Percentiles rank a stretch among this genome's conserved stretches.
phyloP scores from a whole-genome alignment of 495 filamentous ascomycete species.

The Penicillium cosmopolitanum region DNA sequence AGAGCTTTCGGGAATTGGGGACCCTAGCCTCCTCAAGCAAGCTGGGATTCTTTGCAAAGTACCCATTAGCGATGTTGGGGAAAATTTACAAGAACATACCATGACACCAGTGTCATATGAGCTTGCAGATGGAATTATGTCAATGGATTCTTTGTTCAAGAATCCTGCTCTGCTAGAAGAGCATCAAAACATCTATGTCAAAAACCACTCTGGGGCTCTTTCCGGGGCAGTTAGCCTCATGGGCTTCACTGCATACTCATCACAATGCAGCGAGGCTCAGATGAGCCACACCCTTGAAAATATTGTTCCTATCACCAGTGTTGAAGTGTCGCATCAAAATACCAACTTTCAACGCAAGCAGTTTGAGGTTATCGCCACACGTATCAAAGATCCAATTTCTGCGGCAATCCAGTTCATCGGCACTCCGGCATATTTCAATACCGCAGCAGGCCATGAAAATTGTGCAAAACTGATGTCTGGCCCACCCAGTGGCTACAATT shows the following conservation, averaged over 20 bases:
- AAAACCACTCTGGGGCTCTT: slow-evolving; percentile 12
- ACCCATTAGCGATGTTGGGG: slow-evolving; percentile 39
- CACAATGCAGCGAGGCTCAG: slow-evolving; percentile 2
- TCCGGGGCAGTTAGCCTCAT: slow-evolving; percentile 10
- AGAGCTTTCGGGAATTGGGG: slow-evolving; percentile 55
- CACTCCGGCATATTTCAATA: slow-evolving; percentile 12
- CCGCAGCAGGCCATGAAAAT: slow-evolving; percentile 6
- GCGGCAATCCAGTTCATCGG: slow-evolving; percentile 12
- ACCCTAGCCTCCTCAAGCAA: slow-evolving; percentile 15
- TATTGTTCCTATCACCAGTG: not conserved
- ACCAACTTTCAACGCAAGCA: slow-evolving; percentile 10
- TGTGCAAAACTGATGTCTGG: slow-evolving; percentile 7
- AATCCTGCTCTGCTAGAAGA: slow-evolving; percentile 1
- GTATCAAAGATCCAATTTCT: not conserved
- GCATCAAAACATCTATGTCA: slow-evolving; percentile 5
- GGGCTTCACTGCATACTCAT: slow-evolving; percentile 13
- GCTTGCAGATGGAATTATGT: slow-evolving; percentile 1
- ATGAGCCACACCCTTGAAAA: not conserved
- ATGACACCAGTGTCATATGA: slow-evolving; percentile 4
- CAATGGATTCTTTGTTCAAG: slow-evolving; percentile 7
- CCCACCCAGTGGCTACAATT: slow-evolving; percentile 4
- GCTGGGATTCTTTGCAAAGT: slow-evolving; percentile 32
- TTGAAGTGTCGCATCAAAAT: slow-evolving; percentile 2
- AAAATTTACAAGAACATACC: slow-evolving; percentile 45
- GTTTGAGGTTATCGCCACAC: slow-evolving; percentile 7